Conservation (phyloP, 2,329 filamentous ascomycete species). For the Neopestalotiopsis rosae region DNA sequence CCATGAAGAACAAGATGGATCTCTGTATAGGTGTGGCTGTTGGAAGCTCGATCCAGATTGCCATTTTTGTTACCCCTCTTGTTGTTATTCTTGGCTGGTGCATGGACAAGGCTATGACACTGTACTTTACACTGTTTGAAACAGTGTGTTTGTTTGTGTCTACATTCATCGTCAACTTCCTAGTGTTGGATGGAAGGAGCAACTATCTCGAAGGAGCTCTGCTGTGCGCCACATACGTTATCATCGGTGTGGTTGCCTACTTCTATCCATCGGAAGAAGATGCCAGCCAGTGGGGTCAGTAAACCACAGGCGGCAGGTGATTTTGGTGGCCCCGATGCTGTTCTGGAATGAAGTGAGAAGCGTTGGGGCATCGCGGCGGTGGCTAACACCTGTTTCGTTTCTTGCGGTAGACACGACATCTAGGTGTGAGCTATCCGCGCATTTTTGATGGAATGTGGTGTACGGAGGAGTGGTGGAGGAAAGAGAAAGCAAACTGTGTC, state of each 20-base stretch:
- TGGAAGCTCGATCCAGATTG: constrained; percentile 75
- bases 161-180: constrained; percentile 85
- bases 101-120: constrained; percentile 70
- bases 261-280: constrained; percentile 64
- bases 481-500: neutral
- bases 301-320: constrained; percentile 1
- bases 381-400: neutral
- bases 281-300: constrained; percentile 43
- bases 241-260: constrained; percentile 70
- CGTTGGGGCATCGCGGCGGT: neutral
- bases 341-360: neutral
- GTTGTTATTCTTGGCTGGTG: constrained; percentile 76
- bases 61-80: constrained; percentile 72
- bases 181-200: constrained; percentile 83
- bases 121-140: constrained; percentile 90
- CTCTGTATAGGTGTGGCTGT: constrained; percentile 75
- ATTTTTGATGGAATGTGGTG: neutral
- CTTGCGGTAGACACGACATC: neutral
- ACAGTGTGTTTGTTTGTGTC: constrained; percentile 85
- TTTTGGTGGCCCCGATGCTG: neutral
- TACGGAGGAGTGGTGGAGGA: neutral
- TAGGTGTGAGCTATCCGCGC: neutral
- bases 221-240: constrained; percentile 70
- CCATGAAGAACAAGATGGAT: constrained; percentile 79
- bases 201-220: constrained; percentile 85